Evolutionary conservation across 768 basidiomycete species (phyloP), one percentile per base, ranked within the genome.

Genomic region (Pisolithus marmoratus): DNA sequence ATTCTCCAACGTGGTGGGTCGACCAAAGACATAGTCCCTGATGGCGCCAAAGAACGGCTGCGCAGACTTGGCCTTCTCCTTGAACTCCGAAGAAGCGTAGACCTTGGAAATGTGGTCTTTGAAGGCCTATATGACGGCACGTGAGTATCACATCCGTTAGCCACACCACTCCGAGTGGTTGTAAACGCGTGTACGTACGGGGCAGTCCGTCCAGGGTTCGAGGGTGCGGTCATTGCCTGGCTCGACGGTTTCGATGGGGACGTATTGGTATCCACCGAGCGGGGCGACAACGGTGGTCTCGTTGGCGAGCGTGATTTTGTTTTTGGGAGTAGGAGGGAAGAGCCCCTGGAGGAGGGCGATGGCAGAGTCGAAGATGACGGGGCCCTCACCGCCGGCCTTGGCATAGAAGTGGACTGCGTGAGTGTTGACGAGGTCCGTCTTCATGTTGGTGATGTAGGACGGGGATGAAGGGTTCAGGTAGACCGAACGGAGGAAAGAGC

Each of bases 171-270:
- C 34, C 34, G 34, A 34, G 34, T 34, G 34, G 38, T 48, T 42
- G 44, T 24, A 51, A 20, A 48, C 50, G 12, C 4, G 22, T 42
- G 29, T n/a, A 61, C 72, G 23, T 65, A 82, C 79, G 1, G 78
- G 77, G 61, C 82, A 84, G 55, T 73, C 67, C 7, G 80, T 82
- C 87, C 87, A 93, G 58, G 84, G 84, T 70, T 94, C 89, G 54
- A 93, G 74, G 22, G 87, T 87, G 60, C 87, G 82, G 65, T 90
- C 87, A 57, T 90, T 88, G 49, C 77, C 78, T 26, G 90, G 86
- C 66, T 90, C 88, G 46, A 93, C 85, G n/a, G 89, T 90, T 73
- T 91, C 85, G 27, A 90, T 87, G 1, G 90, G 87, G 45, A 94
- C 79, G 58, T 93, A 94, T 69, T 92, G 89, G 67, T 92, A 94